Evolutionary conservation across 352 stramenopile genomes (phyloP).

Genomic region (Discostella stelligera): DNA sequence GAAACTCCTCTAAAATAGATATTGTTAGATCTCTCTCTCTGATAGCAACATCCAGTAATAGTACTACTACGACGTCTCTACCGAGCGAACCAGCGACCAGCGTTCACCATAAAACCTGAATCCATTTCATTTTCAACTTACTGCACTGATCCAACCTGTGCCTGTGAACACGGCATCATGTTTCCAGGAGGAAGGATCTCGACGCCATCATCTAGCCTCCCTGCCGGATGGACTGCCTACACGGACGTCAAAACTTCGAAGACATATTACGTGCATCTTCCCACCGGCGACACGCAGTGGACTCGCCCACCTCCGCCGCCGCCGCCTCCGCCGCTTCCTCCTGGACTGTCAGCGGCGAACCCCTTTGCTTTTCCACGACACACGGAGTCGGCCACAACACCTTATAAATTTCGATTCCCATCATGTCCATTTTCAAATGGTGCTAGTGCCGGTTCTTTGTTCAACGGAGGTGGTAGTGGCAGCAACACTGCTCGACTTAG

Average conservation of each 20-base stretch:
- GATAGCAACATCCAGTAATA: too few relatives aligned
- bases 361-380: not conserved
- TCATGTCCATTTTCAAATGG: too few relatives aligned
- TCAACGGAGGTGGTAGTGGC: too few relatives aligned
- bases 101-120: too few relatives aligned
- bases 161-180: not conserved
- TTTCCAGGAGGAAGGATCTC: not conserved
- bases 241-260: constrained; percentile 1
- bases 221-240: constrained; percentile 4
- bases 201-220: not conserved
- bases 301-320: not conserved
- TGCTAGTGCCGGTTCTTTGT: too few relatives aligned
- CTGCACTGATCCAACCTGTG: not conserved
- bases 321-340: not conserved
- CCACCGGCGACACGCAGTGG: not conserved
- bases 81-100: too few relatives aligned
- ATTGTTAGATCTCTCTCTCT: too few relatives aligned
- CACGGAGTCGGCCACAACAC: not conserved
- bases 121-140: too few relatives aligned
- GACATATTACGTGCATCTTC: constrained; percentile 8
- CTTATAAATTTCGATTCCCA: not conserved
- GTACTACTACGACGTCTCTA: too few relatives aligned
- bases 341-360: not conserved
- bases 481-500: too few relatives aligned
- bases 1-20: too few relatives aligned